phyloP scores from a whole-genome alignment of 2,329 filamentous ascomycete species.

The Thelonectria olida region DNA sequence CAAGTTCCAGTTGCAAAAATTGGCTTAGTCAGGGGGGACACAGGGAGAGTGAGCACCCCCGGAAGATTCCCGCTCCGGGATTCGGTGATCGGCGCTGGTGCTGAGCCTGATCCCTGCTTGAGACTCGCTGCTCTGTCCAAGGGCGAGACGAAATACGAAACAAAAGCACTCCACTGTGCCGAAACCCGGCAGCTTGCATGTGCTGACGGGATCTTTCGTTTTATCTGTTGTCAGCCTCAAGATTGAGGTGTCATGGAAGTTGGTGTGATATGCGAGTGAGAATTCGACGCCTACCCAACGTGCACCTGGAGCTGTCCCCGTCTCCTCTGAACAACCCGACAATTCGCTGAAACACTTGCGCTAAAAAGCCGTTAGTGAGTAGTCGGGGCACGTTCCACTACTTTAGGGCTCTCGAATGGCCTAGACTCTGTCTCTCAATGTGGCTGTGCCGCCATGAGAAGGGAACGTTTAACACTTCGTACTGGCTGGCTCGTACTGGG shows the following conservation, averaged over 20 bases:
- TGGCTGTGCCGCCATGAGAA: not conserved
- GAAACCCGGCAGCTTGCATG: constrained; percentile 2
- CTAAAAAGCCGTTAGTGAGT: not conserved
- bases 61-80: constrained; percentile 26
- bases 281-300: no score
- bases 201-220: not conserved
- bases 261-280: not conserved
- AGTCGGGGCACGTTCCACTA: no score
- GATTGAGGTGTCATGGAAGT: not conserved
- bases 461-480: no score
- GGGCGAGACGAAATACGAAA: not conserved
- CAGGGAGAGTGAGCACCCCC: not conserved
- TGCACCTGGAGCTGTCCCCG: no score
- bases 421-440: no score
- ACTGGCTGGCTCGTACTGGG: no score
- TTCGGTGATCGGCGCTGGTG: not conserved
- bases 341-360: not conserved
- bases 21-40: constrained; percentile 38
- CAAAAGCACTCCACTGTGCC: not conserved
- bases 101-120: not conserved
- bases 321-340: no score
- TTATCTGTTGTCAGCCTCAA: not conserved
- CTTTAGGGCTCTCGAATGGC: no score
- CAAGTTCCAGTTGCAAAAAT: constrained; percentile 26
- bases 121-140: not conserved